Evolutionary conservation across 1,139 yeast species (phyloP).

Genomic region (Diutina neorugosa): DNA sequence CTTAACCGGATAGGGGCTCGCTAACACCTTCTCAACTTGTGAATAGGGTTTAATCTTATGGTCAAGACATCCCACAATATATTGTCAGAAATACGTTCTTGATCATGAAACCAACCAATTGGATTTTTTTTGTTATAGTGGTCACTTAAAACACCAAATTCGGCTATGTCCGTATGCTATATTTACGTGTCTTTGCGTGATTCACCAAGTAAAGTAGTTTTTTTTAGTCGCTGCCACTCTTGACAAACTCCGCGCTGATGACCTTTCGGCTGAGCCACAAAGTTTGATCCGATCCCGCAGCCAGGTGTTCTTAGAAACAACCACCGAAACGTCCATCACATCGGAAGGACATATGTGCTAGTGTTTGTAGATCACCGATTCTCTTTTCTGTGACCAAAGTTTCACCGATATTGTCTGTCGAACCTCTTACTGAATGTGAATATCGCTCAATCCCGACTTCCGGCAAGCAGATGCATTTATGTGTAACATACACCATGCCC

Average conservation of each 20-base stretch:
- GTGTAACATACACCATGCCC: neutral
- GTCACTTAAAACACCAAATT: neutral
- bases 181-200: neutral
- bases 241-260: neutral
- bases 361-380: neutral
- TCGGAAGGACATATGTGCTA: neutral
- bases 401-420: too few relatives aligned
- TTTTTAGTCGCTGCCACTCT: neutral
- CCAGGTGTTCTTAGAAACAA: neutral
- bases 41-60: too few relatives aligned
- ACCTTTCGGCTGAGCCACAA: neutral
- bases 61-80: too few relatives aligned
- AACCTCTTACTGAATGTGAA: too few relatives aligned
- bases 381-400: too few relatives aligned
- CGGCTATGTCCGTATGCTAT: neutral
- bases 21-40: too few relatives aligned
- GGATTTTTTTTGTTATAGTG: too few relatives aligned
- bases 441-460: neutral
- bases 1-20: too few relatives aligned
- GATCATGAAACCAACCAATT: too few relatives aligned
- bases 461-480: neutral
- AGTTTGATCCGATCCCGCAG: neutral
- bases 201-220: neutral
- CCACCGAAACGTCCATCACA: neutral
- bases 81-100: too few relatives aligned